Evolutionary conservation across 805 yeast species (phyloP).

Genomic region (Jamesozyma piceae): DNA sequence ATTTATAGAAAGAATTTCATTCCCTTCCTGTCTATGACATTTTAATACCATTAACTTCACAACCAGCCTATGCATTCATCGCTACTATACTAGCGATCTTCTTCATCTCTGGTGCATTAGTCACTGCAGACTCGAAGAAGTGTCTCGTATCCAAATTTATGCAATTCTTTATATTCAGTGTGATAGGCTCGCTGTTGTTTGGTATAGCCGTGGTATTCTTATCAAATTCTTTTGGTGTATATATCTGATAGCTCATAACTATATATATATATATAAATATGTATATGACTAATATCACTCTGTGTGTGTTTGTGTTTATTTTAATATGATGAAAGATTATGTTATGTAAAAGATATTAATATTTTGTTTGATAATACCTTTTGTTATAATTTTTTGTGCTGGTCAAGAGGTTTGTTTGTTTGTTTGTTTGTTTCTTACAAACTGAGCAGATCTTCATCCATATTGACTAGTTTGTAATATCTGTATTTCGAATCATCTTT

Average conservation of each 20-base stretch:
- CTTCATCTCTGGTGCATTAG: conserved; percentile 14
- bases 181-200: conserved; percentile 29
- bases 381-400: too few relatives aligned
- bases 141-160: conserved; percentile 18
- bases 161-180: conserved; percentile 13
- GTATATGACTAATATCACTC: too few relatives aligned
- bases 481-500: conserved; percentile 5
- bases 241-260: conserved; percentile 22
- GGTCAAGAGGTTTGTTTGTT: too few relatives aligned
- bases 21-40: conserved; percentile 11
- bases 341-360: too few relatives aligned
- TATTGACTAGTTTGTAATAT: conserved; percentile 33
- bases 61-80: conserved; percentile 19
- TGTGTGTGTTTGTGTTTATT: too few relatives aligned
- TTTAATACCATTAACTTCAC: conserved; percentile 14
- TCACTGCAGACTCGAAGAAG: conserved; percentile 10
- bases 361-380: too few relatives aligned
- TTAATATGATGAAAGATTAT: too few relatives aligned
- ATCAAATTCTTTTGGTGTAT: conserved; percentile 39
- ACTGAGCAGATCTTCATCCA: conserved; percentile 39
- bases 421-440: conserved; percentile 1
- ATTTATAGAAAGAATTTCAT: conserved; percentile 19
- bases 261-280: conserved; percentile 1
- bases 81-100: conserved; percentile 14
- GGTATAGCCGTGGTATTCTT: conserved; percentile 36